Conservation (phyloP, 495 filamentous ascomycete genomes). For the Daldinia vernicosa region DNA sequence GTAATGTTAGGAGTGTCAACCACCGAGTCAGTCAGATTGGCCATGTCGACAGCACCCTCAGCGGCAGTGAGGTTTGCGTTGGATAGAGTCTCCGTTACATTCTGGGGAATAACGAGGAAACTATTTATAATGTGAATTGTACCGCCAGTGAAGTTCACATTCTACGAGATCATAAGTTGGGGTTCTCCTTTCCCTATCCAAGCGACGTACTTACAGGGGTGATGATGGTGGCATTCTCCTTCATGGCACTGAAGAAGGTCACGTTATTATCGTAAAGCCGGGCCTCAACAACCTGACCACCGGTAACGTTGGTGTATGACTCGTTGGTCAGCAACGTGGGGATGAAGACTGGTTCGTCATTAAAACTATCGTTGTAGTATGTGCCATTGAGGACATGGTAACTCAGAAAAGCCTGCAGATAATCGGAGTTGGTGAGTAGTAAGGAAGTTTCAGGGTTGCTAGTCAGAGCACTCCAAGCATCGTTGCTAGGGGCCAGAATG, state of each 20-base stretch:
- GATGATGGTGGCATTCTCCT: conserved; percentile 48
- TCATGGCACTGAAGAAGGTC: conserved; percentile 53
- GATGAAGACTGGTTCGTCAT: conserved; percentile 59
- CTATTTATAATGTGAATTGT: conserved; percentile 72
- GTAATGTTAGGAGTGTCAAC: conserved; percentile 61
- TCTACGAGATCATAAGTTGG: conserved; percentile 41
- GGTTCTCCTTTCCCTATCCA: neutral
- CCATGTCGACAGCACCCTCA: conserved; percentile 62
- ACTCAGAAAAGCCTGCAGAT: conserved; percentile 60
- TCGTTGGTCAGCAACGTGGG: conserved; percentile 64
- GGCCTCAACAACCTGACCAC: conserved; percentile 53
- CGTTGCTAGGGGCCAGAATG: conserved; percentile 70
- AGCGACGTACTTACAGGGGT: conserved; percentile 40
- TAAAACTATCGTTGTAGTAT: conserved; percentile 54
- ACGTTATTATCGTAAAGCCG: conserved; percentile 46
- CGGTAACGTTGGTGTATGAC: conserved; percentile 57
- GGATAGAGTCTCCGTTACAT: conserved; percentile 59
- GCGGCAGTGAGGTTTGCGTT: conserved; percentile 64
- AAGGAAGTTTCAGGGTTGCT: conserved; percentile 43
- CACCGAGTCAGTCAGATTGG: conserved; percentile 55
- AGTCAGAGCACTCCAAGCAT: conserved; percentile 59
- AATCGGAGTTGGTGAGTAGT: conserved; percentile 46
- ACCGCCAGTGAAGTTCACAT: conserved; percentile 70
- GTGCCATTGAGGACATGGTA: conserved; percentile 74
- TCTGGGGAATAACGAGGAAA: conserved; percentile 64